Evolutionary conservation across 1,284 basidiomycete species (phyloP).

Genomic region (Boletus putidus): DNA sequence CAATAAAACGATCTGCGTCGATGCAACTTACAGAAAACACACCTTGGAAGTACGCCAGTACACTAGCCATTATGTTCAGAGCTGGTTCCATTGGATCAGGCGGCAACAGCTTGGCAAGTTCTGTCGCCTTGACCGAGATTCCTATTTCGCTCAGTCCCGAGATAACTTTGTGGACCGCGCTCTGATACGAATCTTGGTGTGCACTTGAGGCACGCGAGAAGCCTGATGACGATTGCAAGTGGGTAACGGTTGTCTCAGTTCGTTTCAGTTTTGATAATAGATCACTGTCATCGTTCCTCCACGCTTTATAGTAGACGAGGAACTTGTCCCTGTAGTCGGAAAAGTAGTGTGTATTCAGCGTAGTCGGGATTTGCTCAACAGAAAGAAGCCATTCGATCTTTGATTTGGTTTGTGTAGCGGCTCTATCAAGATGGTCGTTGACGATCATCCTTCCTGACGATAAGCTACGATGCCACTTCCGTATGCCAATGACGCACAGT

Average conservation of each 20-base stretch:
- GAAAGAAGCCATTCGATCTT: constrained; percentile 1
- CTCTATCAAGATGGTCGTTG: neutral
- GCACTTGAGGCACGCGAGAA: neutral
- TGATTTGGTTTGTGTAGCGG: neutral
- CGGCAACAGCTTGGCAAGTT: neutral
- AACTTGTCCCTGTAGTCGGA: constrained; percentile 1
- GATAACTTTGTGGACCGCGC: neutral
- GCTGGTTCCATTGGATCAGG: neutral
- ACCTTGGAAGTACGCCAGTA: neutral
- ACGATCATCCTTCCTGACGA: neutral
- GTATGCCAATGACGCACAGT: neutral
- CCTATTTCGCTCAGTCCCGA: neutral
- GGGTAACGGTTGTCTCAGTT: neutral
- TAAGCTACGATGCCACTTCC: neutral
- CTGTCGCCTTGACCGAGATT: neutral
- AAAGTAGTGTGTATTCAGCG: neutral
- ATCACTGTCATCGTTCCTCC: neutral
- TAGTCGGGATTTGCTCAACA: neutral
- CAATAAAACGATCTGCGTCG: no score
- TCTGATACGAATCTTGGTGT: neutral
- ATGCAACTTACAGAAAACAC: neutral
- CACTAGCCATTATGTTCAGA: neutral
- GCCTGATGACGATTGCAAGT: no score
- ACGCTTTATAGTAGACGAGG: neutral
- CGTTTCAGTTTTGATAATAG: neutral